Evolutionary conservation across 192 early-diverging fungal genomes (phyloP).

Genomic region (Coemansia sp.): DNA sequence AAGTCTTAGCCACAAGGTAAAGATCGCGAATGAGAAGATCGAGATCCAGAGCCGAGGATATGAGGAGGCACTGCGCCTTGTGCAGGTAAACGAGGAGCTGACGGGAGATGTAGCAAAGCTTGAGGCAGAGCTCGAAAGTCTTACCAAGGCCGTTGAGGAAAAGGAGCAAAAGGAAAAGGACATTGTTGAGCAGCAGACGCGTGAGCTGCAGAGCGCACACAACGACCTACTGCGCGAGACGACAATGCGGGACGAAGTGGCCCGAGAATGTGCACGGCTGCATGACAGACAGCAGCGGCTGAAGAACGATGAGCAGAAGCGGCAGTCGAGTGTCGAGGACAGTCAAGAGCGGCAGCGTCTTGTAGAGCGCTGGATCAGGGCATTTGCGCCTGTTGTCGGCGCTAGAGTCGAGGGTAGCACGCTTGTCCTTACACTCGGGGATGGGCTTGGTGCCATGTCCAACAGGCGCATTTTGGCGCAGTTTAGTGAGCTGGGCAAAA

Average conservation of each 20-base stretch:
- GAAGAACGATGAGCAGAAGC: conserved; percentile 49
- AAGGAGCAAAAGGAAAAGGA: conserved; percentile 45
- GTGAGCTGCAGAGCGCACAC: conserved; percentile 47
- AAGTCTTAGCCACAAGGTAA: conserved; percentile 39
- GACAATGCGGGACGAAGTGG: conserved; percentile 39
- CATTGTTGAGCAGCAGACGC: conserved; percentile 45
- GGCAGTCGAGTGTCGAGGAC: conserved; percentile 33
- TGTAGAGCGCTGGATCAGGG: conserved; percentile 42
- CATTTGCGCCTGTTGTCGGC: conserved; percentile 43
- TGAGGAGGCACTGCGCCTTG: conserved; percentile 21
- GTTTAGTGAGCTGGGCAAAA: conserved; percentile 40
- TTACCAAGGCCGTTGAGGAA: conserved; percentile 25
- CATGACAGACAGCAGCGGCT: conserved; percentile 38
- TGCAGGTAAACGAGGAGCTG: conserved; percentile 34
- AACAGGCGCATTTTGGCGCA: conserved; percentile 42
- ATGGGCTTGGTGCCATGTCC: conserved; percentile 46
- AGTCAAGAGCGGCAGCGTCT: conserved; percentile 53
- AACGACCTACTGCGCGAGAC: conserved; percentile 51
- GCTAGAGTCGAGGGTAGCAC: conserved; percentile 48
- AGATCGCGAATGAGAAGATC: conserved; percentile 32
- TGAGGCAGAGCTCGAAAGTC: conserved; percentile 38
- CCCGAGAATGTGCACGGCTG: conserved; percentile 38
- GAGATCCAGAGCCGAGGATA: conserved; percentile 31
- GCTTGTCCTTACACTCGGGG: conserved; percentile 46
- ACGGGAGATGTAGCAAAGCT: conserved; percentile 18